Evolutionary conservation across 148 eudicot genomes (phyloP), one percentile per base, ranked within the genome.

Genomic region (Heliamphora exappendiculata): DNA sequence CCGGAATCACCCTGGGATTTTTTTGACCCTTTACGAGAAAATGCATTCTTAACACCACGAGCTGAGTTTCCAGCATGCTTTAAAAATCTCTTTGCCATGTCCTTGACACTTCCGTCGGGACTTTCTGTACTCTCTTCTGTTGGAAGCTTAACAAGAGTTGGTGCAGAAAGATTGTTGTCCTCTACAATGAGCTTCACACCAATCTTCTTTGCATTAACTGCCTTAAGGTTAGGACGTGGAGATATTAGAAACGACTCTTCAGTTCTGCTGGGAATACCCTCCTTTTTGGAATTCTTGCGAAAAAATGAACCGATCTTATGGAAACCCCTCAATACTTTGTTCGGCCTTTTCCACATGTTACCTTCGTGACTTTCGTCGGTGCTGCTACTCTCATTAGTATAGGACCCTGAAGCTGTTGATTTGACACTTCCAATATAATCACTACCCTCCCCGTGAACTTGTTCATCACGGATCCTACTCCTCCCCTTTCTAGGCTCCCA

Each of bases 401-500:
- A 37, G 50, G 85, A 77, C 3, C 73, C 81, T 6, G 78, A 62
- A 67, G 70, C 68, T 9, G 86, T 67, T 24, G 87, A 79, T 49
- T 70, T 84, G 10, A 81, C 78, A 22, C 80, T 80, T 31, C 72
- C 81, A 12, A 44, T n/a, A 26, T 82, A 42, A 75, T 77, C 76
- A 41, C 45, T 51, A 26, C 5, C 49, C 37, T 77, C 84, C 67
- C 68, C 26, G 3, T 47, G 80, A 55, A 88, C 78, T 81, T 90
- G 74, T 7, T 84, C 58, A 74, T 80, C 91, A 36, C 65, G 54
- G 34, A 77, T 81, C 44, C 86, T 84, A 49, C 58, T 79, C 76
- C 82, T 88, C 22, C 94, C 93, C 73, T 90, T 92, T 79, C 91
- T 87, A 34, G 93, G 92, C 78, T 92, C 94, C 98, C 98, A 92